A percentile compares a stretch with the other conserved stretches of the same genome.
phyloP scores from a whole-genome alignment of 208 protist genomes.

The Trypanosomatidae sp. region DNA sequence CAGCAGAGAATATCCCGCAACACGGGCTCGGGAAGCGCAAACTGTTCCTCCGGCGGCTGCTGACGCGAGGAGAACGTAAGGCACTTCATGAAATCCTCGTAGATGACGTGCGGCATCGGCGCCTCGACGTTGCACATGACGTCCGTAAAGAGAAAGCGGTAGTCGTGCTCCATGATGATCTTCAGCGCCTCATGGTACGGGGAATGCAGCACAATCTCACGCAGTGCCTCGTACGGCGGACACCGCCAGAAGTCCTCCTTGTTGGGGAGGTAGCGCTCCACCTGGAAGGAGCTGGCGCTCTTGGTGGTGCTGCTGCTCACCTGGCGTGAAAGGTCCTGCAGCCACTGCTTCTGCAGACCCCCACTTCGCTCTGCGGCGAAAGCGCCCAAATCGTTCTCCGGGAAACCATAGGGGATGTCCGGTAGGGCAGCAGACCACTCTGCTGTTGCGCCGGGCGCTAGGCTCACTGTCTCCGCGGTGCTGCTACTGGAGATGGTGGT shows the following conservation, averaged over 20 bases:
- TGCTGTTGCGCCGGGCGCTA: background rate
- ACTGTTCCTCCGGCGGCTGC: constrained; percentile 81
- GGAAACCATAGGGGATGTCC: constrained; percentile 46
- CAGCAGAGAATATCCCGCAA: constrained; percentile 60
- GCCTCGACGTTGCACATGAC: constrained; percentile 57
- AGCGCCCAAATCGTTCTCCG: constrained; percentile 6
- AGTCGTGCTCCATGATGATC: constrained; percentile 77
- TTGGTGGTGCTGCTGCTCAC: background rate
- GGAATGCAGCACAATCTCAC: constrained; percentile 36
- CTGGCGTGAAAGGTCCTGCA: constrained; percentile 20
- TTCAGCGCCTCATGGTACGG: constrained; percentile 71
- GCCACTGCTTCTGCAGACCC: constrained; percentile 48
- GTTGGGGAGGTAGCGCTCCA: constrained; percentile 46
- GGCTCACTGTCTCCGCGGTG: background rate
- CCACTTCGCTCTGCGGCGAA: constrained; percentile 66
- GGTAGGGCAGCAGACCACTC: constrained; percentile 29
- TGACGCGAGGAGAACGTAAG: constrained; percentile 77
- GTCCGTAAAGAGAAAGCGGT: constrained; percentile 60
- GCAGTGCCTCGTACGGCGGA: constrained; percentile 66
- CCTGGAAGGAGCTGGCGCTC: constrained; percentile 8
- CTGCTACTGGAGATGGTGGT: background rate
- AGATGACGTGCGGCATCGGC: constrained; percentile 84
- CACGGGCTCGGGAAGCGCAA: constrained; percentile 47
- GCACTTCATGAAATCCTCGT: constrained; percentile 88
- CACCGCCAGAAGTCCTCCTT: constrained; percentile 65